Conservation (phyloP, 139 green algal species). For the Chlorella sp. region DNA sequence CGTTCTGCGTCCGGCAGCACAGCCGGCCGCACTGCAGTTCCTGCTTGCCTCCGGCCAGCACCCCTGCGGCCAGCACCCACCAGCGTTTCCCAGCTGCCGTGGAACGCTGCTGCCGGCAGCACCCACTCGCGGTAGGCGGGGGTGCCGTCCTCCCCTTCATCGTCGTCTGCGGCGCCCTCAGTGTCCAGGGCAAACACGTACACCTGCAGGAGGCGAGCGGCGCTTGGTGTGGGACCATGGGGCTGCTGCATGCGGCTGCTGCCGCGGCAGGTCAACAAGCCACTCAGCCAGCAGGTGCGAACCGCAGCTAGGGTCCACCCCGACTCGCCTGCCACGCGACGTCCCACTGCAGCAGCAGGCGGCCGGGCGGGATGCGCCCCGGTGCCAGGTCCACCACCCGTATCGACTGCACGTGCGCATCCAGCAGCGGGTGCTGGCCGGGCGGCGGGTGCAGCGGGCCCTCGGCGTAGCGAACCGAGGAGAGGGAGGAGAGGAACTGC, state of each 20-base stretch:
- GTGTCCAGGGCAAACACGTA: constrained; percentile 64
- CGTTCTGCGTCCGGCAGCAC: neutral
- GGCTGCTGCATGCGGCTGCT: no score
- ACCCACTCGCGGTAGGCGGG: constrained; percentile 77
- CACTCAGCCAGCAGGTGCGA: neutral
- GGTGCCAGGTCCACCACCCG: constrained; percentile 23
- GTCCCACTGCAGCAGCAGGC: constrained; percentile 48
- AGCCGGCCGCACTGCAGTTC: neutral
- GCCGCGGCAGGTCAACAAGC: no score
- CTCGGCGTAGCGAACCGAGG: constrained; percentile 19
- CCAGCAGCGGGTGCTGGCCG: constrained; percentile 37
- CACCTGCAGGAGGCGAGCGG: no score
- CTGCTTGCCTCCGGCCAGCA: neutral
- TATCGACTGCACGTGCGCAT: constrained; percentile 21
- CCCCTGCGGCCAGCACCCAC: neutral
- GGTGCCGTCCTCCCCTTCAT: constrained; percentile 79
- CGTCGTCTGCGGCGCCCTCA: constrained; percentile 74
- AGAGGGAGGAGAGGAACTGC: constrained; percentile 19
- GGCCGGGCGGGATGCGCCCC: neutral
- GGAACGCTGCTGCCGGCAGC: constrained; percentile 59
- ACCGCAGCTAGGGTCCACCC: no score
- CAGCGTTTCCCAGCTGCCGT: constrained; percentile 23
- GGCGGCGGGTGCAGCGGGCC: constrained; percentile 1
- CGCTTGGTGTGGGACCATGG: no score
- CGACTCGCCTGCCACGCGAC: neutral